phyloP scores from a whole-genome alignment of 2,329 filamentous ascomycete genomes.

The Tolypocladium pustulatum region DNA sequence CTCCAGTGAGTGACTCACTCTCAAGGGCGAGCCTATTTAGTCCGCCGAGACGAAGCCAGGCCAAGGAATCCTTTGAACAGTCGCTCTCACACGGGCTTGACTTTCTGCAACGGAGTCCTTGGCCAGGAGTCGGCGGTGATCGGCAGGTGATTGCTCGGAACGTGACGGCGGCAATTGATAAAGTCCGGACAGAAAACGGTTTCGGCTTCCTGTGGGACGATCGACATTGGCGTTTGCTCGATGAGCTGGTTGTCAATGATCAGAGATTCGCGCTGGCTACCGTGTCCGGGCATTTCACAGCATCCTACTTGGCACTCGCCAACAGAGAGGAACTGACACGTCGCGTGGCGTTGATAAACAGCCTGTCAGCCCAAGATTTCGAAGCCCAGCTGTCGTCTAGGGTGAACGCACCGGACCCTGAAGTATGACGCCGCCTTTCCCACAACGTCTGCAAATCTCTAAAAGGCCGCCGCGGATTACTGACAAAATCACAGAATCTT shows the following conservation, averaged over 20 bases:
- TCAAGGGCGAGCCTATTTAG: constrained; percentile 10
- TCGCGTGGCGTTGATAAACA: constrained; percentile 14
- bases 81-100: constrained; percentile 4
- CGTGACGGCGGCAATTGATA: constrained; percentile 15
- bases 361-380: constrained; percentile 16
- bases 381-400: constrained; percentile 9
- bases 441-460: not conserved
- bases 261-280: constrained; percentile 21
- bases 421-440: constrained; percentile 16
- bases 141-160: constrained; percentile 5
- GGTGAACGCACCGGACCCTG: constrained; percentile 14
- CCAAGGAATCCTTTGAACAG: constrained; percentile 15
- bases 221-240: constrained; percentile 23
- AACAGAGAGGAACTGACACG: constrained; percentile 13
- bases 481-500: constrained; percentile 17
- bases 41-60: constrained; percentile 8
- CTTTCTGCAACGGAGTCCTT: not conserved
- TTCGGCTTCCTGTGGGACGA: constrained; percentile 20
- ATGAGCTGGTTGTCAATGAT: constrained; percentile 10
- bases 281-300: constrained; percentile 13
- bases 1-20: not conserved
- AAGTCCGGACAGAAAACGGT: constrained; percentile 11
- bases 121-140: not conserved
- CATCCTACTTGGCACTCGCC: constrained; percentile 17
- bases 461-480: not conserved